Base-by-base conservation (phyloP, 129 eudicot species). In the Oenanthe sinensis region DNA sequence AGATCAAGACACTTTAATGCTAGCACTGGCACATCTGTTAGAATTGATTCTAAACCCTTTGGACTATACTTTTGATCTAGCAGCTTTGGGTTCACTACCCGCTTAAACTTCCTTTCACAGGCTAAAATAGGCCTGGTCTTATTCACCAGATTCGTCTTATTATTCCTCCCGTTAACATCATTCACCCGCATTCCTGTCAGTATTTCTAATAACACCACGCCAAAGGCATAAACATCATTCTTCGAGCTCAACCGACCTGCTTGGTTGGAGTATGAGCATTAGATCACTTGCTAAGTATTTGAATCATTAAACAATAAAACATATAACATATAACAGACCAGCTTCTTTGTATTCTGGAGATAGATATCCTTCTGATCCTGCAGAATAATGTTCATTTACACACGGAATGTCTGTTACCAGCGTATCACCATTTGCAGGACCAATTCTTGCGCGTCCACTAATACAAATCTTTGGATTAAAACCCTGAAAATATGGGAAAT, bases 361-460 rank as follows among this genome's bases (percentile, higher is more conserved):
- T 45, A 33, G 36, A 33, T 33, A 33, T 33, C 80, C 42, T 63
- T 63, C 70, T 63, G 70, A 63, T 63, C 15, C 39, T 26, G 70
- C 70, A 55, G 7, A 15, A 55, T 45, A 11, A 2, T 13, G 84
- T 82, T 54, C 86, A 84, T 47, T 54, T 74, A 80, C 75, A 15
- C 37, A 20, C 4, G 86, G 45, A 33, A 37, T 17, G 40, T 6
- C 76, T 52, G 63, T 70, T 17, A 71, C 71, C 11, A 70, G 78
- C 62, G 11, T 63, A 28, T 39, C 74, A 39, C 54, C 48, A 30
- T 54, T 50, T 33, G 1, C 50, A 0, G n/a, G 67, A 17, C n/a
- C 77, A 5, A 62, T 30, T 72, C 50, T 86, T 19, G 86, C 81
- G 43, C 67, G 19, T 5, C 82, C 82, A 63, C 54, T 63, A 42